A percentile compares a stretch with the other conserved stretches of the same genome.
These are phyloP conservation scores for Pichia eremophila DNA, from an alignment of 805 yeast species.

Conservation along the genomic window DNA sequence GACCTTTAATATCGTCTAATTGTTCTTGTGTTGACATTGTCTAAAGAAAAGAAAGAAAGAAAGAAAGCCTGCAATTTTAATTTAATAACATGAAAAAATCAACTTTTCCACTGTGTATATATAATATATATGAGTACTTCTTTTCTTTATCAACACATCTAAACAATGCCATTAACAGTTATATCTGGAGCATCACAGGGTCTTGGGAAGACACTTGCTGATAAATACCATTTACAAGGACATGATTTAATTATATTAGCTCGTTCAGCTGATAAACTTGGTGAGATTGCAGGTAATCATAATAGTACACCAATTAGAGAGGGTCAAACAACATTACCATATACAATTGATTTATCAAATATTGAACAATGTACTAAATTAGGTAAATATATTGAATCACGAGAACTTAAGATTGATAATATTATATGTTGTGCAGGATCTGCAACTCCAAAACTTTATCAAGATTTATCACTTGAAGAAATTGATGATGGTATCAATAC, in stretches of 20 bases:
- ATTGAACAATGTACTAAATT: conserved; percentile 33
- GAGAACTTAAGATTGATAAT: conserved; percentile 46
- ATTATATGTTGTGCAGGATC: conserved; percentile 85
- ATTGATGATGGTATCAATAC: conserved; percentile 51
- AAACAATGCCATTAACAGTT: conserved; percentile 37
- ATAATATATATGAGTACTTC: no score
- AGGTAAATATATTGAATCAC: conserved; percentile 28
- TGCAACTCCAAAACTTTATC: conserved; percentile 68
- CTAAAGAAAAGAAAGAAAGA: background rate
- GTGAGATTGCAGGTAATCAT: conserved; percentile 28
- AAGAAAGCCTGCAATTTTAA: no score
- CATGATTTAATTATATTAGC: conserved; percentile 71
- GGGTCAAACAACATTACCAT: conserved; percentile 27
- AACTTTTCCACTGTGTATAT: no score
- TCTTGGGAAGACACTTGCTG: conserved; percentile 72
- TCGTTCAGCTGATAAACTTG: conserved; percentile 55
- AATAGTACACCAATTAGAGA: conserved; percentile 17
- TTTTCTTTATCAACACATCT: background rate
- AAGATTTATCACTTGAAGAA: conserved; percentile 52
- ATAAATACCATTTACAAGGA: conserved; percentile 32
- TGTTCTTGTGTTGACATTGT: conserved; percentile 18
- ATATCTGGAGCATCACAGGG: conserved; percentile 97
- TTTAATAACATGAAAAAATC: no score
- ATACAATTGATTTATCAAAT: conserved; percentile 56
- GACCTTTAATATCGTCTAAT: conserved; percentile 39